Conservation (phyloP, 2,329 filamentous ascomycete genomes). For the Verticillium nubilum region DNA sequence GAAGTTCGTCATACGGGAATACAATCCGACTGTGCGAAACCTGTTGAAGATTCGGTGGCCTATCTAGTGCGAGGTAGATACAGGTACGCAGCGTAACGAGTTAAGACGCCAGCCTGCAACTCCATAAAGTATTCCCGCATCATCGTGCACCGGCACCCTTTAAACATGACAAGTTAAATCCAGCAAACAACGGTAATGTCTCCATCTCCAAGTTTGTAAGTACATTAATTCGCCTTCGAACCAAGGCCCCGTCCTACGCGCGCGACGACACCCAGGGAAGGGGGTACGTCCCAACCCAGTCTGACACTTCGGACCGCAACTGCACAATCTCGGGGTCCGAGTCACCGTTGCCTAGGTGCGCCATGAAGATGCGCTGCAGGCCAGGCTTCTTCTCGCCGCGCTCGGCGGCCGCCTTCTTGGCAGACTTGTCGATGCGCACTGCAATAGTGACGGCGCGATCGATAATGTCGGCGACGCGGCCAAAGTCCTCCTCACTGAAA, state of each 20-base stretch:
- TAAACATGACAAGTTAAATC: background rate
- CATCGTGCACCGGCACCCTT: background rate
- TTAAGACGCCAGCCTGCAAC: background rate
- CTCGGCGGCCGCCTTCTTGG: constrained; percentile 62
- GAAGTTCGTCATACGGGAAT: too few relatives aligned
- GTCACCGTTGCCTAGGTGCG: constrained; percentile 63
- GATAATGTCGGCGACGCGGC: constrained; percentile 77
- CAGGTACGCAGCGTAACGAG: background rate
- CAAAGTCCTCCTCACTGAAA: constrained; percentile 86
- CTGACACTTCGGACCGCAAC: constrained; percentile 67
- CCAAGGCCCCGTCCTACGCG: background rate
- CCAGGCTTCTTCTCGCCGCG: constrained; percentile 60
- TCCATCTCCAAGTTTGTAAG: background rate
- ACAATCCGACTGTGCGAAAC: background rate
- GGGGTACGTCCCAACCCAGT: constrained; percentile 71
- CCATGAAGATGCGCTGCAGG: constrained; percentile 61
- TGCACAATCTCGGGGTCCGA: constrained; percentile 66
- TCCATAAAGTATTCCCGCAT: background rate
- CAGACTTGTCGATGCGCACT: constrained; percentile 67
- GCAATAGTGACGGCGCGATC: constrained; percentile 78
- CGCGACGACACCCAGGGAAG: constrained; percentile 54
- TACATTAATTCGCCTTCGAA: background rate
- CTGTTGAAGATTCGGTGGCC: constrained; percentile 1
- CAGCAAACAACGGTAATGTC: background rate
- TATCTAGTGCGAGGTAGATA: background rate